These are phyloP conservation scores for Taxillus chinensis DNA, from an alignment of 164 flowering plant species.

Conservation along the genomic window DNA sequence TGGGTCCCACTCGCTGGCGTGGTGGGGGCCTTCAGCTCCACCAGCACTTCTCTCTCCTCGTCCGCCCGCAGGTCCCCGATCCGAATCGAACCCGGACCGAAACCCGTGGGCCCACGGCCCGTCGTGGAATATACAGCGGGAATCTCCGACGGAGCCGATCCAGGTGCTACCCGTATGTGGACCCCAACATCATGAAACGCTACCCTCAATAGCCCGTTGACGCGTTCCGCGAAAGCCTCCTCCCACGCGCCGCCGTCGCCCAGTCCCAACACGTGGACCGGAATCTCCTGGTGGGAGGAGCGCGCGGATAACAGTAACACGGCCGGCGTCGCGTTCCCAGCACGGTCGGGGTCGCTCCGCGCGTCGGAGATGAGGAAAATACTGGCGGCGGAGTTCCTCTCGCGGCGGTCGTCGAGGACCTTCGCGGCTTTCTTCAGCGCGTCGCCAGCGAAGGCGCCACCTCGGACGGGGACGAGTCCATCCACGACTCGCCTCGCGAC, in stretches of 20 bases:
- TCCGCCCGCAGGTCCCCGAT: slow-evolving; percentile 40
- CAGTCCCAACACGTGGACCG: slow-evolving; percentile 25
- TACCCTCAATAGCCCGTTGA: slow-evolving; percentile 30
- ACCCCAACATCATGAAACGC: slow-evolving; percentile 36
- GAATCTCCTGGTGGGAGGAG: slow-evolving; percentile 30
- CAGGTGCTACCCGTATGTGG: slow-evolving; percentile 26
- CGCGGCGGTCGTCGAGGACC: slow-evolving; percentile 36
- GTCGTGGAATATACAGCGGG: slow-evolving; percentile 29
- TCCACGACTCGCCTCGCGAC: slow-evolving; percentile 12
- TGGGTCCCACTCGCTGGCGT: slow-evolving; percentile 29
- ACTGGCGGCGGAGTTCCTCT: slow-evolving; percentile 24
- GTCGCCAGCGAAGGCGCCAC: slow-evolving; percentile 21
- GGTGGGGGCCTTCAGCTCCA: slow-evolving; percentile 45
- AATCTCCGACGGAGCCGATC: slow-evolving; percentile 39
- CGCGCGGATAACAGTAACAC: slow-evolving; percentile 16
- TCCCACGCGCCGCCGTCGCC: slow-evolving; percentile 16
- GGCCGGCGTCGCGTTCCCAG: slow-evolving; percentile 1
- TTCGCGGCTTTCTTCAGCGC: slow-evolving; percentile 39
- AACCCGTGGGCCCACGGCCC: slow-evolving; percentile 18
- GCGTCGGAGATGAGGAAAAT: slow-evolving; percentile 28
- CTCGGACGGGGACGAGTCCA: slow-evolving; percentile 13
- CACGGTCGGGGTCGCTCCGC: slow-evolving; percentile 11
- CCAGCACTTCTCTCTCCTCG: slow-evolving; percentile 46
- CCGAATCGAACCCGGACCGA: slow-evolving; percentile 27
- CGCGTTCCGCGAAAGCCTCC: slow-evolving; percentile 26